Base-by-base conservation (phyloP, 1,284 basidiomycete species). In the Bondarzewia mesenterica region DNA sequence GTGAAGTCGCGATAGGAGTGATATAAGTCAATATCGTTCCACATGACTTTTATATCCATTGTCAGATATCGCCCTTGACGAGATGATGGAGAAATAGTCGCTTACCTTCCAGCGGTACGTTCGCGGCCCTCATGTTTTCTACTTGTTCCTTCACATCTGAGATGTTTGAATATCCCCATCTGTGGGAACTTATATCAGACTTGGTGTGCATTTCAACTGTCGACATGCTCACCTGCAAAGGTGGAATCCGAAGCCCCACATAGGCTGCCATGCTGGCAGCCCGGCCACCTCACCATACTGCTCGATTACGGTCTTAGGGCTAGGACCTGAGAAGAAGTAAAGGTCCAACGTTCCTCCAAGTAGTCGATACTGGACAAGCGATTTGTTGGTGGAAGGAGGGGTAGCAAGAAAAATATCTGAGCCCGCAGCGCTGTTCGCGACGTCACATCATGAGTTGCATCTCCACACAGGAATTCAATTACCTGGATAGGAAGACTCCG, bases 1-100 rank as follows among this genome's bases (percentile, higher is more conserved):
- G 84, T 86, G 55, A 88, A 86, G 62, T 84, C 82, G 7, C 83
- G 73, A 44, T 74, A 68, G 23, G 77, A 73, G 54, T 84, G 77
- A 55, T 82, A 85, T 47, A 85, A 56, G 63, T 89, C 85, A 52
- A 88, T 86, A 55, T 88, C 85, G 57, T 82, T 86, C 85, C 85
- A 88, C 71, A 81, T 82, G 40, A 78, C 78, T 80, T 44, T 15
- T n/a, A n/a, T n/a, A 23, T 25, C 29, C 39, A 3, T 14, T 7
- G 42, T 49, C 40, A 52, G 41, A 36, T 16, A 10, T 38, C 22
- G 14, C 6, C 12, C 18, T 18, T 12, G 5, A 26, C 26, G 12
- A 42, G 26, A 3, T 25, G 20, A 29, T 8, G 23, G 15, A 16
- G 20, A 14, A 18, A 36, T 39, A 41, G 42, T 15, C 50, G 60